Evolutionary conservation across 163 green algal species (phyloP), one percentile per base, ranked within the genome.

Genomic region (Coccomyxa subellipsoidea): DNA sequence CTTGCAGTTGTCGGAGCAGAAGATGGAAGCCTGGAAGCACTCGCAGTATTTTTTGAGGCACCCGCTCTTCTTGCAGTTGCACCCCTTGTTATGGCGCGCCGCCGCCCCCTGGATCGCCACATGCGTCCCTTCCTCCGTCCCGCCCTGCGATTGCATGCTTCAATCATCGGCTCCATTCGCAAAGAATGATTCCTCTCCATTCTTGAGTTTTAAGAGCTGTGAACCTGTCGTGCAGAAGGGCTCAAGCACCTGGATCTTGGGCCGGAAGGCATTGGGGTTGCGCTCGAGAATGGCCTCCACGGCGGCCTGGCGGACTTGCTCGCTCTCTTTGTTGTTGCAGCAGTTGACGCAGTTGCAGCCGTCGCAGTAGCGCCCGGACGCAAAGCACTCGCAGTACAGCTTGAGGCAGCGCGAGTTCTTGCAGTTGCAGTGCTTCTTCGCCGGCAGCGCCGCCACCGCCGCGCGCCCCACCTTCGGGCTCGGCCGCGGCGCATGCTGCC

Each of bases 331-430:
- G 84, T 98, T 98, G 90, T 99, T 99, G 82, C 87, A 94, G 92
- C 96, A 99, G 86, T 95, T 95, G n/a, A 93, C 38, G 89, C 96
- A 99, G 89, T 98, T 98, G 94, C 96, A 99, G 77, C 84, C 84
- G 77, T 97, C 92, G 87, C 96, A 99, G 88, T 99, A 98, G 15
- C 90, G 88, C 0, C 96, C 96, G 34, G 89, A 94, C 0, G 96
- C 95, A 87, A 99, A 99, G 91, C 96, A 99, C 87, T 99, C 96
- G 86, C 96, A 99, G 87, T 99, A 99, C 89, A 97, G 89, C 85
- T 97, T 97, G 8, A 97, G 88, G 88, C 93, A 97, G 69, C 89
- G 85, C 4, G 87, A 93, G 86, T 97, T 97, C 83, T 95, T 96
- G 89, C 93, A 97, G 87, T 97, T 97, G 90, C 93, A 97, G 72